Evolutionary conservation across 148 eudicot species (phyloP), one percentile per base, ranked within the genome.

Genomic region (Camellia granthamiana): DNA sequence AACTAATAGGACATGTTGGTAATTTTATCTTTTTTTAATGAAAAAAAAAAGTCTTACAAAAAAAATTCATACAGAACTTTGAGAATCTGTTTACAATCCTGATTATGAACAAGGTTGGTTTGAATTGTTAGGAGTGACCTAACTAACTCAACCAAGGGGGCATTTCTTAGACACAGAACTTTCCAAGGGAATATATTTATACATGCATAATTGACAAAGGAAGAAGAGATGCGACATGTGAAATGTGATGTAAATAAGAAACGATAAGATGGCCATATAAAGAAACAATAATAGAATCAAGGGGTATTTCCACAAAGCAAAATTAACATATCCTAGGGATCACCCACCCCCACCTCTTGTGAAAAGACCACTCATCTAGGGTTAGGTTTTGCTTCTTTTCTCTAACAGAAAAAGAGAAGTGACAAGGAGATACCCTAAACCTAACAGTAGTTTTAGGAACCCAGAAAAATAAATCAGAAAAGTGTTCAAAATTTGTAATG

Each of bases 261-360:
- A 44, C 46, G 12, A 30, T 30, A 18, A 15, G 11, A 54, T 43
- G 23, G n/a, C 13, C 21, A 43, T 0, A 30, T 30, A 69, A 69
- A 69, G 51, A 44, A 44, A 69, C 38, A 69, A 21, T 69, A 69
- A 4, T 14, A 43, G 73, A 69, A 69, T 69, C 73, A 69, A 69
- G 52, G 54, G 69, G 71, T 62, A 38, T 67, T 67, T 67, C 41
- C 41, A 3, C 46, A 67, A 67, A 67, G 71, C 71, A 67, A 67
- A 42, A 67, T 42, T 9, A 30, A 67, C 71, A 67, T 67, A 67
- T 67, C 71, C 71, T 41, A 30, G 5, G 71, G 71, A 67, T 67
- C 71, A 58, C 61, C 15, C 47, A 2, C 71, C 42, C n/a, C 38
- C 38, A 30, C 38, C 42, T 42, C 18, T 41, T 30, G 44, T 3